Base-by-base conservation (phyloP, 148 eudicot genomes). In the Amaranthus cruentus region DNA sequence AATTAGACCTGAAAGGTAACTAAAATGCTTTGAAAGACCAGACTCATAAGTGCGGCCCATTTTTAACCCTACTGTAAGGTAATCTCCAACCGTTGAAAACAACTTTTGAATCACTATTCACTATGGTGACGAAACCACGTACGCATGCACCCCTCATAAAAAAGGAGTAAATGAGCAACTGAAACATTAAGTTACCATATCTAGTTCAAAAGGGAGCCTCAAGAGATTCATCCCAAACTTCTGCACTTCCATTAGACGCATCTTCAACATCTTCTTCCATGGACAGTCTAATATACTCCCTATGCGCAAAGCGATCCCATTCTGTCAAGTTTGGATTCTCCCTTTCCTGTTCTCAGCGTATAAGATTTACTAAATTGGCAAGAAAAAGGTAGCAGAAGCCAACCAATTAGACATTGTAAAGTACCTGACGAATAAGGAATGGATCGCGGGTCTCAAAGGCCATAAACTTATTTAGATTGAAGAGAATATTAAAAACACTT, bases 211-310 rank as follows among this genome's bases (percentile, higher is more conserved):
- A 94, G 55, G 98, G 98, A 79, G 97, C 97, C 83, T 94, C 98
- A 15, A 88, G 90, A 73, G 98, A 91, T 83, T 93, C 98, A 80
- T 93, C 98, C 98, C 98, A 93, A 51, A 89, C 92, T 85, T 93
- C 97, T 47, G 93, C 98, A 85, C 98, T 93, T 75, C 98, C 98
- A 78, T 89, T 93, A 18, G 98, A 91, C 75, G 91, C 97, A 82
- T 93, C 98, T 79, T 93, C 98, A 74, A 89, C 98, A 82, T 94
- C 98, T 81, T 94, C 98, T 85, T 94, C 98, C 98, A 94, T 94
- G 9, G 98, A 94, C 64, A 94, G 93, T 84, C 97, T 88, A 70
- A 94, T 93, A 76, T 93, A 93, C 82, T 93, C 98, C 76, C 98
- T 83, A 76, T 93, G 98, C 47, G 98, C 98, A 83, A 91, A 93